Percentiles rank a stretch among this genome's conserved stretches.
phyloP scores from a whole-genome alignment of 2,329 filamentous ascomycete genomes.

The Epichloe aotearoae region DNA sequence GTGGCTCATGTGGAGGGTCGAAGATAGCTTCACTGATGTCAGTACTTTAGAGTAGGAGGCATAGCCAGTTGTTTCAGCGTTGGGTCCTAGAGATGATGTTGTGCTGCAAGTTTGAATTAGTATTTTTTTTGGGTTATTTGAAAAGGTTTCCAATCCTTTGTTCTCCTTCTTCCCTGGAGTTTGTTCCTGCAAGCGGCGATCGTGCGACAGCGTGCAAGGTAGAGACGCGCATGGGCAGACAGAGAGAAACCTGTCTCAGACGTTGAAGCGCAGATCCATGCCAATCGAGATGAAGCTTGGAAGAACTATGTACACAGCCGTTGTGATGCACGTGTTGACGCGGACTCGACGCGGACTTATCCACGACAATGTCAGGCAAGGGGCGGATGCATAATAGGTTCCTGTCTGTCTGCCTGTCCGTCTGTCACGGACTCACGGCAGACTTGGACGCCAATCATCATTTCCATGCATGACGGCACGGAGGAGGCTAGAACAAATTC shows the following conservation, averaged over 20 bases:
- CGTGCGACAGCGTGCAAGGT: neutral
- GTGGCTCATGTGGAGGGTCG: conserved; percentile 96
- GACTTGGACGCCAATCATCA: too few relatives aligned
- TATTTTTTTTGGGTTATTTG: neutral
- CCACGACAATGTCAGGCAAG: neutral
- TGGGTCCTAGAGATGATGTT: neutral
- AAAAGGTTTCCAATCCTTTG: neutral
- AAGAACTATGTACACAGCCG: neutral
- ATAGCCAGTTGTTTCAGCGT: neutral
- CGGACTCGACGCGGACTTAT: neutral
- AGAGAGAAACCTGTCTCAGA: neutral
- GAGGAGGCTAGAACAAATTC: too few relatives aligned
- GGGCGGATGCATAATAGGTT: neutral
- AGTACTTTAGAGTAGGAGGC: conserved; percentile 37
- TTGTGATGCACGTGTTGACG: neutral
- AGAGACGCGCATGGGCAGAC: neutral
- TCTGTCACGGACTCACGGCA: neutral
- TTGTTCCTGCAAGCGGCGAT: neutral
- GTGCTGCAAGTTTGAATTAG: neutral
- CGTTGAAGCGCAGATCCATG: neutral
- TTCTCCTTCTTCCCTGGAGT: too few relatives aligned
- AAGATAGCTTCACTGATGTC: conserved; percentile 53
- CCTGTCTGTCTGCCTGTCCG: neutral
- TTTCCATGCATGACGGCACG: too few relatives aligned
- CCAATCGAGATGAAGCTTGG: neutral